Percentiles rank a stretch among this genome's conserved stretches.
These are phyloP conservation scores for Haplosporangium gracile DNA, from an alignment of 192 early-diverging fungal genomes.

Conservation along the genomic window DNA sequence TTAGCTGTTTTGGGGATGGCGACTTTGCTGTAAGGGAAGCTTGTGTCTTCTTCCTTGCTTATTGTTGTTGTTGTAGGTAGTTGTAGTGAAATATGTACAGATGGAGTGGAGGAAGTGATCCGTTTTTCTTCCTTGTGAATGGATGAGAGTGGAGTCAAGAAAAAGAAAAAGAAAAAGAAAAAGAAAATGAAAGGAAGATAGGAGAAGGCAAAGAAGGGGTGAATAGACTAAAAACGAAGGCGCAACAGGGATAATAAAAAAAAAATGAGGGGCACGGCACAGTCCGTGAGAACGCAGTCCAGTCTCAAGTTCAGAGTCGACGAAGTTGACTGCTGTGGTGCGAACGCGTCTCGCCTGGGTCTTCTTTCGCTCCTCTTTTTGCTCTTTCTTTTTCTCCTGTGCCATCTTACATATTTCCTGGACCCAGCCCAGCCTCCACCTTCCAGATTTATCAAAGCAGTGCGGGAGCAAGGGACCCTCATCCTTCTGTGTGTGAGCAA, in stretches of 20 bases:
- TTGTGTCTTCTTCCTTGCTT: neutral
- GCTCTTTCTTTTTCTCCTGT: neutral
- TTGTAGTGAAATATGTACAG: neutral
- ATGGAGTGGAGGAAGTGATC: neutral
- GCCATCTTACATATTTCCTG: neutral
- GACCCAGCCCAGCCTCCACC: neutral
- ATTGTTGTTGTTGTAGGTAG: neutral
- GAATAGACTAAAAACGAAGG: neutral
- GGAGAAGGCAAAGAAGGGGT: neutral
- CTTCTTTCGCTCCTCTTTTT: neutral
- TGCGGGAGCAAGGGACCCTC: neutral
- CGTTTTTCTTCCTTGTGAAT: neutral
- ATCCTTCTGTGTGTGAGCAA: neutral
- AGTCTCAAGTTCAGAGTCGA: neutral
- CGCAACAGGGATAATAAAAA: neutral
- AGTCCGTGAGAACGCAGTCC: neutral
- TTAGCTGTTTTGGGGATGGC: neutral
- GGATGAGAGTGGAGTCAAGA: neutral
- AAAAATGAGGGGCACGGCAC: neutral
- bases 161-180: neutral
- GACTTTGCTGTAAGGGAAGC: neutral
- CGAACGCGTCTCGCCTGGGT: neutral
- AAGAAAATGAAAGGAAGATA: neutral
- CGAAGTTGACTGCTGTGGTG: neutral
- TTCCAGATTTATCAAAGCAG: neutral